These are phyloP conservation scores for Trichocladium uniseriatum DNA, from an alignment of 495 filamentous ascomycete species.

Conservation along the genomic window DNA sequence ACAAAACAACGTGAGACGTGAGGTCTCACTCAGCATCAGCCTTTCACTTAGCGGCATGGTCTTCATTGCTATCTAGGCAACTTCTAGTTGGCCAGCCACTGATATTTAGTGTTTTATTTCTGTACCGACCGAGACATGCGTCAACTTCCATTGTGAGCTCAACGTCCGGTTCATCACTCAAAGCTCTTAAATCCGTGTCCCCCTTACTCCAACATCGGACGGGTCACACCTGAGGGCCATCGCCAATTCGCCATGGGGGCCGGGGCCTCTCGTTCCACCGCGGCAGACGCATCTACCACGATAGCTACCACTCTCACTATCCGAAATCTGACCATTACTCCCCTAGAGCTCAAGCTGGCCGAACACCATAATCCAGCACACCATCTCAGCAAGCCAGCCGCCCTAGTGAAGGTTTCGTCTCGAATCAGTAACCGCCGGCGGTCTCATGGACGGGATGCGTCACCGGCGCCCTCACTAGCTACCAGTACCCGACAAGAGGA, in stretches of 20 bases:
- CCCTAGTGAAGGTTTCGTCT: constrained; percentile 38
- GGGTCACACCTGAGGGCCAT: not conserved
- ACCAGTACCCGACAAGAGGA: constrained; percentile 11
- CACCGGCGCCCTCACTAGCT: constrained; percentile 10
- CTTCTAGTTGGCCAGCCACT: no score
- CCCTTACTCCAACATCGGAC: no score
- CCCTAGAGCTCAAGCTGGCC: constrained; percentile 61
- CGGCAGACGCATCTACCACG: not conserved
- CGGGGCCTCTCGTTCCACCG: constrained; percentile 1
- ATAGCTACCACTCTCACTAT: constrained; percentile 52
- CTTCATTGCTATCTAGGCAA: no score
- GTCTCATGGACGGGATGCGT: constrained; percentile 20
- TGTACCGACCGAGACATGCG: no score
- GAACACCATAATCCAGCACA: constrained; percentile 51
- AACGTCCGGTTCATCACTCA: no score
- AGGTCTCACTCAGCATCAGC: no score
- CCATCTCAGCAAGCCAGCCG: constrained; percentile 18
- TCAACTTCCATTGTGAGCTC: no score
- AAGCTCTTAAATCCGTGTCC: no score
- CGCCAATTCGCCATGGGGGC: constrained; percentile 18
- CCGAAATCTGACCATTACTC: constrained; percentile 74
- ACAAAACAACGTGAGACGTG: no score
- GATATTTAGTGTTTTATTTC: no score
- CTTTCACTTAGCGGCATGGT: no score
- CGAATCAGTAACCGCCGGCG: constrained; percentile 40